Evolutionary conservation across 257 asterid genomes (phyloP).

Genomic region (Primulina huaijiensis): DNA sequence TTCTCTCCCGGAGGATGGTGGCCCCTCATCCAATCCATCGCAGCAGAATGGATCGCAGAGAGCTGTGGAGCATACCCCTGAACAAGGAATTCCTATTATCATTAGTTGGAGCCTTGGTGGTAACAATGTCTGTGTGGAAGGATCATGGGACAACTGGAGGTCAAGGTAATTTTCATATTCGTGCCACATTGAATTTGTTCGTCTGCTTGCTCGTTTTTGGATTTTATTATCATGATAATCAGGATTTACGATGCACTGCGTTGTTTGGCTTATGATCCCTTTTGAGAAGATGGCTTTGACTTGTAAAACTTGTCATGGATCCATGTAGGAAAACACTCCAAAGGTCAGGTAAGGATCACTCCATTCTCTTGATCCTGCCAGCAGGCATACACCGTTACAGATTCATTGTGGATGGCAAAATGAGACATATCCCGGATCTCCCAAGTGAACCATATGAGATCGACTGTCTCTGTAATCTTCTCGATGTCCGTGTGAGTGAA

Average conservation of each 20-base stretch:
- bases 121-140: conserved; percentile 70
- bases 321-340: conserved; percentile 68
- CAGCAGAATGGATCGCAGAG: conserved; percentile 38
- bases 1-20: conserved; percentile 55
- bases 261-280: not conserved
- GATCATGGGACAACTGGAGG: conserved; percentile 97
- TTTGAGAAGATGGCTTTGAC: conserved; percentile 4
- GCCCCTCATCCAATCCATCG: conserved; percentile 38
- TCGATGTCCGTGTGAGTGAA: conserved; percentile 73
- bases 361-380: conserved; percentile 76
- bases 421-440: conserved; percentile 68
- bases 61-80: conserved; percentile 34
- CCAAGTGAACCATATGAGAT: conserved; percentile 66
- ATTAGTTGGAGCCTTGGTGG: conserved; percentile 67
- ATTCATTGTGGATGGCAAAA: conserved; percentile 78
- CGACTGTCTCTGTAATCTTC: conserved; percentile 65
- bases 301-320: conserved; percentile 1
- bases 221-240: conserved; percentile 13
- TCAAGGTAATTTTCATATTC: conserved; percentile 50
- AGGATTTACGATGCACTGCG: not conserved
- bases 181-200: conserved; percentile 8
- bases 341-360: conserved; percentile 83
- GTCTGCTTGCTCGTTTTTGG: conserved; percentile 7
- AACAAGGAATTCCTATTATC: conserved; percentile 51
- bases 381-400: conserved; percentile 71